Conservation (phyloP, 1,284 basidiomycete species). For the Pseudozyma hubeiensis region DNA sequence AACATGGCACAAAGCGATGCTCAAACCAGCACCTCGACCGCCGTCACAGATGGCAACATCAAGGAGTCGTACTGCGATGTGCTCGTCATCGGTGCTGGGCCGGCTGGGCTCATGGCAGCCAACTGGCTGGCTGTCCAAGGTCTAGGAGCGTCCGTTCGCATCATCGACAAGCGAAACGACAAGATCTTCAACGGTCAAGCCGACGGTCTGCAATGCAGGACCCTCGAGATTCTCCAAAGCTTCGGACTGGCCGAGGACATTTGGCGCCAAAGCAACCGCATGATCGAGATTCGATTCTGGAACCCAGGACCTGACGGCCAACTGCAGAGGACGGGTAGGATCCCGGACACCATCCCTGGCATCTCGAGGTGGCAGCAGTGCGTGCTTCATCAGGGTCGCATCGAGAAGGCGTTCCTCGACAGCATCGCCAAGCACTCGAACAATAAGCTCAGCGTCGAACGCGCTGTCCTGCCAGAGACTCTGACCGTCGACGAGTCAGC, state of each 20-base stretch:
- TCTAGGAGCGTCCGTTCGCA: conserved; percentile 26
- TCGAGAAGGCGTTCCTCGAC: conserved; percentile 34
- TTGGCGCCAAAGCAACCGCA: conserved; percentile 40
- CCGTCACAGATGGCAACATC: neutral
- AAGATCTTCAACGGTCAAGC: conserved; percentile 44
- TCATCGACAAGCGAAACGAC: conserved; percentile 46
- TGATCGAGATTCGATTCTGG: conserved; percentile 42
- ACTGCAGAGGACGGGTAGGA: conserved; percentile 23
- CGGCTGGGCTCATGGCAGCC: conserved; percentile 35
- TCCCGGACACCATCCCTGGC: conserved; percentile 37
- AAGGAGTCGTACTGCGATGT: conserved; percentile 70
- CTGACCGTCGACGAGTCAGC: conserved; percentile 18
- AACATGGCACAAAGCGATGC: conserved; percentile 10
- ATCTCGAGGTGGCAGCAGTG: conserved; percentile 44
- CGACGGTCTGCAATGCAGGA: conserved; percentile 39
- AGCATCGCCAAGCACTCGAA: conserved; percentile 27
- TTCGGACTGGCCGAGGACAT: conserved; percentile 33
- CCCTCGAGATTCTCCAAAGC: conserved; percentile 41
- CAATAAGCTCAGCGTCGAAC: conserved; percentile 27
- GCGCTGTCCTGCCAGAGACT: conserved; percentile 26
- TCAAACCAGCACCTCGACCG: neutral
- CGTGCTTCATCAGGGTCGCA: conserved; percentile 39
- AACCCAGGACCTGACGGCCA: conserved; percentile 35
- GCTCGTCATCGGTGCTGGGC: conserved; percentile 70
- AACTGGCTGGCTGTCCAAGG: conserved; percentile 37